These are phyloP conservation scores for Cymbopogon citratus DNA, from an alignment of 176 grass and related monocot species.

Conservation along the genomic window DNA sequence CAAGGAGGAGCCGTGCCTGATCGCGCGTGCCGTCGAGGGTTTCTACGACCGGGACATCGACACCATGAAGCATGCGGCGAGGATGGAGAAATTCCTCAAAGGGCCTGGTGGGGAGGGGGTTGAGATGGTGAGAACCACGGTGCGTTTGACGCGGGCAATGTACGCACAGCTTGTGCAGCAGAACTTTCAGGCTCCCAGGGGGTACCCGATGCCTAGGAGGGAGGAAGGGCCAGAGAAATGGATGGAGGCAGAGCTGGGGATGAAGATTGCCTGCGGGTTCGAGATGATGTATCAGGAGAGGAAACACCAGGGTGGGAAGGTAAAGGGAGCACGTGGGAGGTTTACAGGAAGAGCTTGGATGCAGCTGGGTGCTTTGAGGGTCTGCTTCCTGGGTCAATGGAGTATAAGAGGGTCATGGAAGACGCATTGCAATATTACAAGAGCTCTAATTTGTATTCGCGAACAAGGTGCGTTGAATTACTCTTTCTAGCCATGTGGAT, in stretches of 20 bases:
- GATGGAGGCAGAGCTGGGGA: conserved; percentile 75
- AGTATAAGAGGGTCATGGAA: conserved; percentile 76
- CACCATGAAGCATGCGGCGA: conserved; percentile 86
- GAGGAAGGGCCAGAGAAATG: conserved; percentile 57
- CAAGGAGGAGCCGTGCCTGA: conserved; percentile 76
- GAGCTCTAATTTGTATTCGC: conserved; percentile 55
- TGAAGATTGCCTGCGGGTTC: conserved; percentile 93
- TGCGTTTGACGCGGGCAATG: conserved; percentile 78
- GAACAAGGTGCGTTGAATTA: conserved; percentile 45
- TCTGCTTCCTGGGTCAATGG: conserved; percentile 76
- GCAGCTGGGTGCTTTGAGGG: conserved; percentile 67
- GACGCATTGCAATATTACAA: conserved; percentile 76
- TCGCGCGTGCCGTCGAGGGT: conserved; percentile 62
- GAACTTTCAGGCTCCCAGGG: conserved; percentile 77
- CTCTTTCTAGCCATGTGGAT: background rate
- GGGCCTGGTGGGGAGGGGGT: conserved; percentile 39
- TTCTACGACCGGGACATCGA: conserved; percentile 93
- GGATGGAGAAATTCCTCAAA: conserved; percentile 79
- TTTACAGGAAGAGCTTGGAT: conserved; percentile 76
- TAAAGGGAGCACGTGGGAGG: conserved; percentile 77
- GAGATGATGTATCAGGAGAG: conserved; percentile 99
- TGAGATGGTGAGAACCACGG: conserved; percentile 68
- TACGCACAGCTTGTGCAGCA: conserved; percentile 92
- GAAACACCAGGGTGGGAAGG: conserved; percentile 46
- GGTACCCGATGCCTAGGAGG: conserved; percentile 70